Conservation (phyloP, 495 filamentous ascomycete species). For the Podospora australis region DNA sequence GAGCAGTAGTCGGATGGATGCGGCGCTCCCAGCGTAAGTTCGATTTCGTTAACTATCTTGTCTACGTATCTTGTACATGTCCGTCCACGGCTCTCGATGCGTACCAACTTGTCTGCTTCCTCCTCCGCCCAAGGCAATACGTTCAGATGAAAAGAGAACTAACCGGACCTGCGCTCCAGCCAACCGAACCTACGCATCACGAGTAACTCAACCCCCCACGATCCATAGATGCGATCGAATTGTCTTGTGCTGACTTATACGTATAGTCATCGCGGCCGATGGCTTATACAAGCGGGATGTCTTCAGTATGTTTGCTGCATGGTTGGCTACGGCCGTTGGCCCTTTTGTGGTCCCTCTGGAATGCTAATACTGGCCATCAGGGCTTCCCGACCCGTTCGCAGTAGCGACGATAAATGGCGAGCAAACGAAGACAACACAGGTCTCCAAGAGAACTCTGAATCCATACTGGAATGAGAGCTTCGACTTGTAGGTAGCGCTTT, state of each 20-base stretch:
- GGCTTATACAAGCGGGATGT: constrained; percentile 98
- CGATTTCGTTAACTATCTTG: constrained; percentile 1
- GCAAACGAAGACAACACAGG: constrained; percentile 90
- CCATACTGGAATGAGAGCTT: constrained; percentile 99
- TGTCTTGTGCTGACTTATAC: constrained; percentile 13
- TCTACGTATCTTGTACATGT: not conserved
- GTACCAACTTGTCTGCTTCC: constrained; percentile 4
- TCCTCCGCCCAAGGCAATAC: not conserved
- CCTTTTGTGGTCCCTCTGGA: constrained; percentile 1
- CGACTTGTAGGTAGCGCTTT: constrained; percentile 64
- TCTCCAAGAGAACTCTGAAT: constrained; percentile 95
- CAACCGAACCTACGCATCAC: constrained; percentile 61
- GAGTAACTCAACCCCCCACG: constrained; percentile 37
- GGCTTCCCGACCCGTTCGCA: constrained; percentile 95
- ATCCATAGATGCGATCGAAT: not conserved
- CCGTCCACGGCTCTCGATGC: too few species aligned
- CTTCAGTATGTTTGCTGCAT: constrained; percentile 63
- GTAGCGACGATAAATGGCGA: constrained; percentile 95
- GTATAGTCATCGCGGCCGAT: constrained; percentile 93
- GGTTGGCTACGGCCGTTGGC: not conserved
- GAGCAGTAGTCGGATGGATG: constrained; percentile 25
- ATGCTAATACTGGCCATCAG: constrained; percentile 42
- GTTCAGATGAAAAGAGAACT: constrained; percentile 1
- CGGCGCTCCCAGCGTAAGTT: constrained; percentile 28
- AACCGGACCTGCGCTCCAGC: constrained; percentile 27